phyloP scores from a whole-genome alignment of 495 filamentous ascomycete genomes.

The Talaromyces proteolyticus region DNA sequence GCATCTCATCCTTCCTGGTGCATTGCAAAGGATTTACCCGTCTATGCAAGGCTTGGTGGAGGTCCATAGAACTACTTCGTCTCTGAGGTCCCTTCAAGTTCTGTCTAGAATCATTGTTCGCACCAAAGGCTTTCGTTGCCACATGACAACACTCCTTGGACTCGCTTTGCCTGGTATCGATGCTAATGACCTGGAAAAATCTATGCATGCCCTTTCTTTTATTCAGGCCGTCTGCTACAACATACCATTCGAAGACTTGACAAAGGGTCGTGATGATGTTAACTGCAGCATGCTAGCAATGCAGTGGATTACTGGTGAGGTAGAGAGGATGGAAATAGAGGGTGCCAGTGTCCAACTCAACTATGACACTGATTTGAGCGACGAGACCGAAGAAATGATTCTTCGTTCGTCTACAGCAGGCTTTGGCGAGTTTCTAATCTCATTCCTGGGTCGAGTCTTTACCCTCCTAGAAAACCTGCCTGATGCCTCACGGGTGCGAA shows the following conservation, averaged over 20 bases:
- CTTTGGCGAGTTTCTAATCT: constrained; percentile 84
- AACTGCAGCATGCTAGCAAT: constrained; percentile 74
- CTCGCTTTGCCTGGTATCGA: constrained; percentile 93
- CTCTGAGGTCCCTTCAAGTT: constrained; percentile 82
- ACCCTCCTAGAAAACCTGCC: constrained; percentile 92
- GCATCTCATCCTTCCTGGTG: constrained; percentile 86
- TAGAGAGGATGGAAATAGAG: constrained; percentile 87
- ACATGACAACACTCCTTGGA: constrained; percentile 87
- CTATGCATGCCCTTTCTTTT: constrained; percentile 86
- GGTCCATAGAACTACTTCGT: constrained; percentile 93
- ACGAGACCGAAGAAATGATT: constrained; percentile 84
- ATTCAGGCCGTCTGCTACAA: constrained; percentile 93
- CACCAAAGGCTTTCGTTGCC: constrained; percentile 89
- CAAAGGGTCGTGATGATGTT: constrained; percentile 59
- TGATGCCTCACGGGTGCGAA: constrained; percentile 77
- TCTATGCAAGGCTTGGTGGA: constrained; percentile 94
- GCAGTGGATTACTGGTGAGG: constrained; percentile 89
- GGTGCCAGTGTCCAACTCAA: constrained; percentile 78
- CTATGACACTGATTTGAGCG: constrained; percentile 75
- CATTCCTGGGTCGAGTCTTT: constrained; percentile 90
- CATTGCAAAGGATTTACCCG: constrained; percentile 92
- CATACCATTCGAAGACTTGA: constrained; percentile 83
- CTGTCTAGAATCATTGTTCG: constrained; percentile 83
- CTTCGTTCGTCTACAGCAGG: constrained; percentile 93
- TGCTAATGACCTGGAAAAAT: constrained; percentile 97